phyloP scores from a whole-genome alignment of 2,329 filamentous ascomycete genomes.

The Cytospora paraplurivora region DNA sequence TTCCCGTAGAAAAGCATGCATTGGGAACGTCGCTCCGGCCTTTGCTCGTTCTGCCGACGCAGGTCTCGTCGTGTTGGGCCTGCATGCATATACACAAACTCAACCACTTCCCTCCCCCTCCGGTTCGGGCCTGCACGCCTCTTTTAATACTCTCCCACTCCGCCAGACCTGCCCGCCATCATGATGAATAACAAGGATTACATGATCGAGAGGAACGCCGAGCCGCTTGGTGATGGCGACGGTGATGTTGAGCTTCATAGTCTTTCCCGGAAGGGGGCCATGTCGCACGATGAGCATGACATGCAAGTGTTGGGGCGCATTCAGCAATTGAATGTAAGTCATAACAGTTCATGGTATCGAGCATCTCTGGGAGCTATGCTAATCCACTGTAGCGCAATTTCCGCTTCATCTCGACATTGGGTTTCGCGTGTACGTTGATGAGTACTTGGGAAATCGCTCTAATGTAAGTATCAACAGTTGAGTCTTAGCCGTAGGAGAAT shows the following conservation, averaged over 20 bases:
- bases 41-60: background rate
- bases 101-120: background rate
- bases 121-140: background rate
- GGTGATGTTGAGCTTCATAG: slow-evolving; percentile 31
- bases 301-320: slow-evolving; percentile 39
- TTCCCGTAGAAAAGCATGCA: background rate
- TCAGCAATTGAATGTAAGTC: slow-evolving; percentile 34
- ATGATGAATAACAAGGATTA: slow-evolving; percentile 20
- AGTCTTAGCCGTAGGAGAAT: background rate
- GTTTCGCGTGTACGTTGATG: slow-evolving; percentile 54
- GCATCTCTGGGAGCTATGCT: background rate
- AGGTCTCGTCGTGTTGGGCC: slow-evolving; percentile 3
- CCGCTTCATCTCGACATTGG: slow-evolving; percentile 52
- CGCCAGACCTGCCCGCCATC: background rate
- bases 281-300: slow-evolving; percentile 37
- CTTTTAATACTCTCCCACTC: background rate
- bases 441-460: slow-evolving; percentile 57
- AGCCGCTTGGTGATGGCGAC: slow-evolving; percentile 28
- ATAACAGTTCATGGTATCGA: background rate
- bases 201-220: slow-evolving; percentile 1
- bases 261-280: slow-evolving; percentile 32
- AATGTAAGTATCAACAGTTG: slow-evolving; percentile 34
- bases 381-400: slow-evolving; percentile 46
- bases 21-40: background rate
- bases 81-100: background rate